A percentile compares a stretch with the other conserved stretches of the same genome.
These are phyloP conservation scores for Pholiota adiposa DNA, from an alignment of 1,284 basidiomycete genomes.

Conservation along the genomic window DNA sequence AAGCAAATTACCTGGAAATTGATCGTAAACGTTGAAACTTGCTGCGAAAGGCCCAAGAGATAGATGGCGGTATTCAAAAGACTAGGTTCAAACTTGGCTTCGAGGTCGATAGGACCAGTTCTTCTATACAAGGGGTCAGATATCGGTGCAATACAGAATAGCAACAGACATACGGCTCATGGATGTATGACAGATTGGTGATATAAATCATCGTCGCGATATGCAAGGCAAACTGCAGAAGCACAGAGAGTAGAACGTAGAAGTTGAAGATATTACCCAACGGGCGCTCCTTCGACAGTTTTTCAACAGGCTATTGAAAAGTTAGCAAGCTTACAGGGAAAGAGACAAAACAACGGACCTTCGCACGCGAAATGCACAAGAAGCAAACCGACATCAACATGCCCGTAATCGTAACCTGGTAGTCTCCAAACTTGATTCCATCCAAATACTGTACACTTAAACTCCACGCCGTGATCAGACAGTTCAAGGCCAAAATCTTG, in stretches of 20 bases:
- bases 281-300: constrained; percentile 88
- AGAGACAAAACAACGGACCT: constrained; percentile 60
- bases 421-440: constrained; percentile 98
- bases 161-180: constrained; percentile 73
- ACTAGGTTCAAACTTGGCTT: constrained; percentile 93
- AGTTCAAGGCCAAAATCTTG: constrained; percentile 96
- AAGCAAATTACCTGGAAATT: constrained; percentile 79
- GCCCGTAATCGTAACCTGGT: constrained; percentile 90
- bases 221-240: constrained; percentile 91
- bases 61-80: constrained; percentile 95
- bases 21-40: constrained; percentile 95
- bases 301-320: constrained; percentile 78
- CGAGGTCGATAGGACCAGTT: constrained; percentile 80
- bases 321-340: too few relatives aligned
- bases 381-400: constrained; percentile 98
- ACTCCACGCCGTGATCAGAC: constrained; percentile 94
- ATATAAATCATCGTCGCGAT: constrained; percentile 90
- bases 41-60: constrained; percentile 90
- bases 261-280: constrained; percentile 95
- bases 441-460: constrained; percentile 95
- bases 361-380: constrained; percentile 95
- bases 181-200: constrained; percentile 77
- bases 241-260: constrained; percentile 89
- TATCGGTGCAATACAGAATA: not conserved
- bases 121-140: constrained; percentile 47